phyloP scores from a whole-genome alignment of 2,329 filamentous ascomycete species.

The Colletotrichum spaethianum region DNA sequence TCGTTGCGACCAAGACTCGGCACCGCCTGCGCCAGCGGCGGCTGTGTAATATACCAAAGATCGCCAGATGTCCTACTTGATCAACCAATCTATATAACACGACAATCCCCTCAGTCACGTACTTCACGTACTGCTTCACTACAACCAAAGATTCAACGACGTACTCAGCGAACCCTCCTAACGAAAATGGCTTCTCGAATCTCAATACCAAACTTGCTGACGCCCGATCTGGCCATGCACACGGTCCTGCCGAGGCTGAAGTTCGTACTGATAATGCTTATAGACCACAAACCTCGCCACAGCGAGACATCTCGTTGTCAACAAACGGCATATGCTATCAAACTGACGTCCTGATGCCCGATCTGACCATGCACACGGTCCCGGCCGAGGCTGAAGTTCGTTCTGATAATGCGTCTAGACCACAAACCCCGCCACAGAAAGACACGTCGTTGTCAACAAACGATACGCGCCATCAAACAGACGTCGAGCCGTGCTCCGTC shows the following conservation, averaged over 20 bases:
- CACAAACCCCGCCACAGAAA: background rate
- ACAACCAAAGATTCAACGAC: background rate
- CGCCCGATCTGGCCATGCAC: background rate
- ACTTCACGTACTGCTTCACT: slow-evolving; percentile 13
- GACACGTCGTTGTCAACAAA: background rate
- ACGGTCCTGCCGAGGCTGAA: background rate
- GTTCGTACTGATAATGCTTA: background rate
- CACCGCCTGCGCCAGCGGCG: background rate
- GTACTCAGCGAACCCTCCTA: background rate
- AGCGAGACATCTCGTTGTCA: background rate
- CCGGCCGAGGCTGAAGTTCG: background rate
- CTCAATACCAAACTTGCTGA: background rate
- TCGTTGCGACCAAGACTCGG: background rate
- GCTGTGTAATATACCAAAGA: background rate
- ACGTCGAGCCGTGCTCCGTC: background rate
- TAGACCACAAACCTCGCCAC: background rate
- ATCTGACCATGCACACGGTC: no score
- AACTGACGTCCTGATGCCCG: no score
- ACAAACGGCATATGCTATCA: background rate
- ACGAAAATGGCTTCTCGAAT: slow-evolving; percentile 9
- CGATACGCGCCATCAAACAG: background rate
- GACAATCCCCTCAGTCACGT: background rate
- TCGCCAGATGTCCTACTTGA: background rate
- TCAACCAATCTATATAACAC: slow-evolving; percentile 3
- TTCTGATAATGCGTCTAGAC: background rate